These are phyloP conservation scores for Lactarius hengduanensis DNA, from an alignment of 768 basidiomycete species.

Conservation along the genomic window DNA sequence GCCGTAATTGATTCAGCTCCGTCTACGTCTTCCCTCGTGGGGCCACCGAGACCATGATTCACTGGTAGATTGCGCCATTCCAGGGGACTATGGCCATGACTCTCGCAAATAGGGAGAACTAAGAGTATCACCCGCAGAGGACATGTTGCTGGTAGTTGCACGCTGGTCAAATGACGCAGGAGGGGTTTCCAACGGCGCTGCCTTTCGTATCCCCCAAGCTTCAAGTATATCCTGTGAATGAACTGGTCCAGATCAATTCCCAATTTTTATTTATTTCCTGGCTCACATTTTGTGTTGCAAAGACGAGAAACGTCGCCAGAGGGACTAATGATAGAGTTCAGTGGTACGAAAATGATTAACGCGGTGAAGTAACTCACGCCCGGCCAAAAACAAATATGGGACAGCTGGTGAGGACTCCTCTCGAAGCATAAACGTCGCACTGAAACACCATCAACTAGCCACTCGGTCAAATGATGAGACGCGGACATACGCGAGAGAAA, in stretches of 20 bases:
- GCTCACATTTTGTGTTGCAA: constrained; percentile 50
- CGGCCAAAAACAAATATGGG: constrained; percentile 51
- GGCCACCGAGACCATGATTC: background rate
- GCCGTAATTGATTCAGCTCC: background rate
- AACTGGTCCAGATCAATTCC: background rate
- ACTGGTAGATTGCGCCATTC: background rate
- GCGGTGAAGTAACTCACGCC: constrained; percentile 38
- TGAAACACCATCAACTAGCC: constrained; percentile 3
- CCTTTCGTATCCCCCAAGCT: constrained; percentile 29
- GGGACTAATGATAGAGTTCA: constrained; percentile 42
- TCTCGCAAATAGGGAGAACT: background rate
- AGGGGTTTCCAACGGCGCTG: background rate
- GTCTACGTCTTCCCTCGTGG: background rate
- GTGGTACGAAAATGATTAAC: constrained; percentile 11
- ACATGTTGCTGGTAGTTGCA: background rate
- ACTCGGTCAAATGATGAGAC: background rate
- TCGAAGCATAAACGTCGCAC: background rate
- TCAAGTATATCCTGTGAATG: constrained; percentile 40
- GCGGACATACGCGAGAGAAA: constrained; percentile 19
- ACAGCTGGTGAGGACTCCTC: constrained; percentile 27
- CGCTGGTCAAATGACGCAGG: background rate
- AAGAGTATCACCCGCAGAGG: background rate
- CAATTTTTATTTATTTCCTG: background rate
- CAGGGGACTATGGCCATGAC: background rate
- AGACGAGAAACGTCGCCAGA: constrained; percentile 46